phyloP scores from a whole-genome alignment of 169 alveolate genomes.

The Plasmodium sp. region DNA sequence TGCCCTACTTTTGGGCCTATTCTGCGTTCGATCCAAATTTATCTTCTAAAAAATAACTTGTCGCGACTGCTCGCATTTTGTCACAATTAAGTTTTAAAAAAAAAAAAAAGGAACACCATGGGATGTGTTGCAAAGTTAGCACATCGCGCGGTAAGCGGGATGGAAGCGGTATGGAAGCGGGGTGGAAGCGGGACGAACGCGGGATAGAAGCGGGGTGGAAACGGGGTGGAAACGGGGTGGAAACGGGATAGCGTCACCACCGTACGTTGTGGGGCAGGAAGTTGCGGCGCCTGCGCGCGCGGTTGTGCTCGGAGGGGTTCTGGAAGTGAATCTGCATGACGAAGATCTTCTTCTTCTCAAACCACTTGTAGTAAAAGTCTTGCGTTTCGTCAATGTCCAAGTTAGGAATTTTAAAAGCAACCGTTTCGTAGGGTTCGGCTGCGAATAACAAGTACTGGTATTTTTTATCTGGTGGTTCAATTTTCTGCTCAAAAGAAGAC shows the following conservation, averaged over 20 bases:
- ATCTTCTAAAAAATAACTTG: neutral
- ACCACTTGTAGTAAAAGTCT: conserved; percentile 93
- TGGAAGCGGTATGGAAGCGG: too few relatives aligned
- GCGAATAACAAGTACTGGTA: conserved; percentile 97
- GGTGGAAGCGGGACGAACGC: too few relatives aligned
- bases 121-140: neutral
- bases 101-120: neutral
- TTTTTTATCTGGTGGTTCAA: conserved; percentile 94
- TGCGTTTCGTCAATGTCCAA: conserved; percentile 91
- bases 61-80: neutral
- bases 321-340: conserved; percentile 91
- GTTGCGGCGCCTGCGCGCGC: conserved; percentile 19
- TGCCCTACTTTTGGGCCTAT: neutral
- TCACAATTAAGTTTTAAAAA: neutral
- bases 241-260: conserved; percentile 10
- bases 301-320: conserved; percentile 32
- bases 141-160: neutral
- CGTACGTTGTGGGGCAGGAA: conserved; percentile 7
- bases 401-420: conserved; percentile 97
- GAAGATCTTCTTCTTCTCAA: conserved; percentile 92
- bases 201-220: too few relatives aligned
- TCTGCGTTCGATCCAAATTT: neutral
- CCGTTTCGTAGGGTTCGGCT: conserved; percentile 98
- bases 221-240: neutral
- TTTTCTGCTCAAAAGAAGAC: conserved; percentile 97